phyloP scores from a whole-genome alignment of 148 eudicot genomes.

The Rhododendron kiyosumense region DNA sequence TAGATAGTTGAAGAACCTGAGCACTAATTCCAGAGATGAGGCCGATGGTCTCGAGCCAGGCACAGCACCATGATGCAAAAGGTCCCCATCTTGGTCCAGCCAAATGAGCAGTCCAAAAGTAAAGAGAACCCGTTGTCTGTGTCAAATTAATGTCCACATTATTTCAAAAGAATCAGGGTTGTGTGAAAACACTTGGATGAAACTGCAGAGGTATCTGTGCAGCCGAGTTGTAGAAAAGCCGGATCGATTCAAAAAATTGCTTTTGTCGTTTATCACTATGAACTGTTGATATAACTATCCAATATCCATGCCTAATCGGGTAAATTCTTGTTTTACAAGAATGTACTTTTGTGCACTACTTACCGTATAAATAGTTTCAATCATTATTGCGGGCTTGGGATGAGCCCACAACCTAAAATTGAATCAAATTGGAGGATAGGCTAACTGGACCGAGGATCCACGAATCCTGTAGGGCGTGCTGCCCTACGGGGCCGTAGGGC shows the following conservation, averaged over 20 bases:
- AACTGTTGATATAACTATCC: neutral
- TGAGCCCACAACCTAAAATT: neutral
- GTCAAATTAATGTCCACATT: no score
- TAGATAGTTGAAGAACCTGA: conserved; percentile 27
- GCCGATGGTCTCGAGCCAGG: conserved; percentile 61
- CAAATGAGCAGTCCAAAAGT: conserved; percentile 67
- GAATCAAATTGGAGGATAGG: neutral
- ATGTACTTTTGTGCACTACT: no score
- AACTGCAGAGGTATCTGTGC: no score
- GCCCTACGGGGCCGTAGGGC: no score
- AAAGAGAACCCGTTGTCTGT: conserved; percentile 65
- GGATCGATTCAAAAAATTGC: neutral
- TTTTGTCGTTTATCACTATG: neutral
- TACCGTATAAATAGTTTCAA: no score
- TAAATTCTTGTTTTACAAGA: neutral
- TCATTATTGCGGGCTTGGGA: neutral
- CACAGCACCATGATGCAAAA: conserved; percentile 69
- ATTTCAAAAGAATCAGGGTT: no score
- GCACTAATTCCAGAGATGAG: conserved; percentile 56
- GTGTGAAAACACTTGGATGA: no score
- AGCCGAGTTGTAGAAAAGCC: no score
- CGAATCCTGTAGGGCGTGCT: no score
- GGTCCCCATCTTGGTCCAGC: conserved; percentile 73
- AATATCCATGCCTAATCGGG: neutral
- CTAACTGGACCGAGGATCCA: neutral